Evolutionary conservation across 768 basidiomycete genomes (phyloP).

Genomic region (Amanita molliuscula): DNA sequence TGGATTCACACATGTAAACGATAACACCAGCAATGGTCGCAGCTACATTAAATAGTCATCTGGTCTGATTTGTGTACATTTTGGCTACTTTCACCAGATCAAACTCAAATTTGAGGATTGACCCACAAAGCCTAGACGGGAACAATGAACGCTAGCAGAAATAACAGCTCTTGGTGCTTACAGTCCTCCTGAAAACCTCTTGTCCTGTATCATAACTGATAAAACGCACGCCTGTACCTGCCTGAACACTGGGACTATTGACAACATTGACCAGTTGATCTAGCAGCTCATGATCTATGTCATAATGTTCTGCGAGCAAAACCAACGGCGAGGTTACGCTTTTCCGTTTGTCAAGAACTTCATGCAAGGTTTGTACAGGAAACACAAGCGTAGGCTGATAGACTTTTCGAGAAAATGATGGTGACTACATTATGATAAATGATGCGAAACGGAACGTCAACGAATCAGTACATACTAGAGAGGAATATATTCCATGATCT

Average conservation of each 20-base stretch:
- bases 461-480: constrained; percentile 32
- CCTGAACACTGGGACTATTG: constrained; percentile 54
- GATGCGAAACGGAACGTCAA: constrained; percentile 1
- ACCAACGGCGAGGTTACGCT: constrained; percentile 25
- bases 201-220: constrained; percentile 42
- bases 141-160: background rate
- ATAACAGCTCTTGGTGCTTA: constrained; percentile 18
- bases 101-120: constrained; percentile 18
- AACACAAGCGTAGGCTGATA: background rate
- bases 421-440: constrained; percentile 8
- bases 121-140: constrained; percentile 33
- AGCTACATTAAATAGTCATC: background rate
- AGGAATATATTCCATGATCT: constrained; percentile 47
- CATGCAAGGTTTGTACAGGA: constrained; percentile 10
- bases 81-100: background rate
- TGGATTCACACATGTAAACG: background rate
- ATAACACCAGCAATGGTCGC: background rate
- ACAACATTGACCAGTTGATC: constrained; percentile 44
- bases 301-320: constrained; percentile 42
- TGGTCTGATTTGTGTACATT: background rate
- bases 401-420: constrained; percentile 8
- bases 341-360: constrained; percentile 59
- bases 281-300: constrained; percentile 41
- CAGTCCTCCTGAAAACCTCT: constrained; percentile 40
- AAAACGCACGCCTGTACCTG: constrained; percentile 29